phyloP scores from a whole-genome alignment of 345 rosid species.

The Citrus australasica region DNA sequence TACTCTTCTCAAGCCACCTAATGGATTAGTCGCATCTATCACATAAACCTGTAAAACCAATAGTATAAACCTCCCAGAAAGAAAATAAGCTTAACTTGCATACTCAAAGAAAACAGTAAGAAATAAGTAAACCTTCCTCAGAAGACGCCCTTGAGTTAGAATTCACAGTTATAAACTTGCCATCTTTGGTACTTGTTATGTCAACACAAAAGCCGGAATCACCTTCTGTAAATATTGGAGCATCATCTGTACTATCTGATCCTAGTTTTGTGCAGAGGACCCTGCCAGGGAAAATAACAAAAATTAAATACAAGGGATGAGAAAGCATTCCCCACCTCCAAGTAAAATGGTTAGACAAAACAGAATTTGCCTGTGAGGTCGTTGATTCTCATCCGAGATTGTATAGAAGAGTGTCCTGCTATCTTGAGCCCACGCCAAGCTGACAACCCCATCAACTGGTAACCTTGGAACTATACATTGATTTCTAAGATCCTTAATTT shows the following conservation, averaged over 20 bases:
- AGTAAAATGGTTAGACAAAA: background rate
- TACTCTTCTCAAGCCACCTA: conserved; percentile 48
- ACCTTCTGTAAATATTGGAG: conserved; percentile 46
- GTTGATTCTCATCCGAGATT: conserved; percentile 52
- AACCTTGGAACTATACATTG: conserved; percentile 46
- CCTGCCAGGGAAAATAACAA: conserved; percentile 35
- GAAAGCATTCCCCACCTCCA: background rate
- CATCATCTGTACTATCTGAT: conserved; percentile 37
- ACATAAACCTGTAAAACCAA: conserved; percentile 59
- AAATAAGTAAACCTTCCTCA: conserved; percentile 67
- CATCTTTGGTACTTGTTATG: conserved; percentile 89
- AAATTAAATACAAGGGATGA: conserved; percentile 1
- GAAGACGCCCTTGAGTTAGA: conserved; percentile 95
- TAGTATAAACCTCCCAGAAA: conserved; percentile 18
- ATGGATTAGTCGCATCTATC: conserved; percentile 53
- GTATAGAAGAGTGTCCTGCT: conserved; percentile 70
- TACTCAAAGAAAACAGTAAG: conserved; percentile 12
- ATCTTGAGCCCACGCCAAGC: conserved; percentile 91
- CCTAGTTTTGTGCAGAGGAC: conserved; percentile 60
- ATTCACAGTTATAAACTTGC: conserved; percentile 90
- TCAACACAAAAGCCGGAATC: conserved; percentile 83
- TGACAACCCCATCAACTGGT: conserved; percentile 62
- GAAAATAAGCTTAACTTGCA: background rate
- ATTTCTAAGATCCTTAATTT: conserved; percentile 67
- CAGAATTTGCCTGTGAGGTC: conserved; percentile 63